Evolutionary conservation across 106 monocot species (phyloP), one percentile per base, ranked within the genome.

Genomic region (Dendrobium chrysotoxum): DNA sequence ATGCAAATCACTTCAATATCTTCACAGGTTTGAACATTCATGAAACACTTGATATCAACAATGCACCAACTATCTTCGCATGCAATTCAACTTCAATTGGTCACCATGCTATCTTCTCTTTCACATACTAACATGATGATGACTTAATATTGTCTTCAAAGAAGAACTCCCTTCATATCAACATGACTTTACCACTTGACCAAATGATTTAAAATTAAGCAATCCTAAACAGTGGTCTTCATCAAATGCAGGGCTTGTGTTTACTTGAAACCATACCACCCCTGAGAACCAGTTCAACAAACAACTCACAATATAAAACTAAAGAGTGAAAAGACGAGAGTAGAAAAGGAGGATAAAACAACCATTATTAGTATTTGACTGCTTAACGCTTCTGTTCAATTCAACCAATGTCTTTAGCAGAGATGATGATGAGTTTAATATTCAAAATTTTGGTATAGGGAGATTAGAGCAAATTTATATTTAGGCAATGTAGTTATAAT

Each of bases 181-280:
- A 84, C 75, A 87, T 78, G 84, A 89, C 83, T 88, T 82, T 87
- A 87, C 40, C 80, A 83, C 78, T 81, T 76, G 84, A 88, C 72
- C 83, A 83, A 88, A 84, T 79, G 78, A 86, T 88, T 35, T 81
- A 81, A 61, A 70, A 78, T 84, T 88, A 89, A 82, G 80, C 78
- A 88, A 82, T 78, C 68, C 47, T 77, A 86, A 85, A 84, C 73
- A 79, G 84, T 75, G 81, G 57, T 83, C 90, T 90, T 90, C 90
- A 89, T 71, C 88, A 91, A 87, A 84, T 88, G 86, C 82, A 88
- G 75, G 81, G 82, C 94, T 86, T 88, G 86, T 86, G 87, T 81
- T 94, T 85, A 88, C 94, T 89, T 91, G 85, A 92, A 92, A 84
- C 74, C 82, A 83, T 86, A 81, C 86, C 84, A 89, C 70, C 83